Base-by-base conservation (phyloP, 148 eudicot species). In the Dianthus caryophyllus region DNA sequence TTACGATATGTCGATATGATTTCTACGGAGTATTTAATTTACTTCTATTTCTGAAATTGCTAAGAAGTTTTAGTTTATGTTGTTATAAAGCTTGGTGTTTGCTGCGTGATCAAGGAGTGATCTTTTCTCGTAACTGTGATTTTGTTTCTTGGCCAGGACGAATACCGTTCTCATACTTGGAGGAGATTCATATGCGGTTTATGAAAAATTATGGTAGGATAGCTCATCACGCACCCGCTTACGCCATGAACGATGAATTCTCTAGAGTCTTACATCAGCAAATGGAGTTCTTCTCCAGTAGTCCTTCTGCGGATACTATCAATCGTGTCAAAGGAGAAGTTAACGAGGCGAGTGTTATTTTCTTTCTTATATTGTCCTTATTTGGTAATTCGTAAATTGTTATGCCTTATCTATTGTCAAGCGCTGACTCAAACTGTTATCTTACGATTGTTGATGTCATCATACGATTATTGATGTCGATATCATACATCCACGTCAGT, bases 291-390 rank as follows among this genome's bases (percentile, higher is more conserved):
- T 88, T 81, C 75, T 88, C 95, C 60, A 88, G 95, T 63, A 88
- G 84, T 59, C 90, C 90, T n/a, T 85, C 88, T 69, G 97, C 83
- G 9, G 98, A 94, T 76, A 94, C 97, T 48, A 81, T 94, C 68
- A 94, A 84, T 71, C 98, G 98, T 57, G 92, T 94, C 51, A 78
- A 96, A 74, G 92, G 97, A 58, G 98, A 94, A 88, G 97, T 94
- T 77, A 85, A 83, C 30, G 98, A 94, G 98, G 98, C 79, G 86
- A 83, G 85, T 83, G 29, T 52, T 50, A 48, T 9, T 1, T 26
- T 58, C 2, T 3, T 17, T 60, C 60, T 3, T 33, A 33, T 33
- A 33, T 33, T 16, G 39, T 71, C 29, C 36, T 8, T 47, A 13
- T 27, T 14, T 24, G 1, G 6, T 65, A 69, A 20, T 11, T 17